Evolutionary conservation across 2,329 filamentous ascomycete species (phyloP).

Genomic region (Penicillium sp.): DNA sequence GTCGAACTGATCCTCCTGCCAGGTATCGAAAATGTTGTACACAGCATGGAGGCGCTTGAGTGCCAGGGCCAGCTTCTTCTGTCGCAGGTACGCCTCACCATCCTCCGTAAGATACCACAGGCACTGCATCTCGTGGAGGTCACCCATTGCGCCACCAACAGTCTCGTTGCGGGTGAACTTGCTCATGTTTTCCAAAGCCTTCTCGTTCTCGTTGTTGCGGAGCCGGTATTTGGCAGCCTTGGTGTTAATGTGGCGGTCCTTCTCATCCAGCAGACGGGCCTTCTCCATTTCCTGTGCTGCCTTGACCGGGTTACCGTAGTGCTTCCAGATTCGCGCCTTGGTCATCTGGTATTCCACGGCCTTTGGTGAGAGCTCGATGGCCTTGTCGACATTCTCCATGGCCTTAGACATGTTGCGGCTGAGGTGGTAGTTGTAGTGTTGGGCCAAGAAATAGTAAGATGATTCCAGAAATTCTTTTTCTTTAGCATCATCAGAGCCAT

Average conservation of each 20-base stretch:
- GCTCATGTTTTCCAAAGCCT: constrained; percentile 82
- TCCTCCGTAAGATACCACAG: constrained; percentile 97
- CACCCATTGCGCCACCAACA: constrained; percentile 80
- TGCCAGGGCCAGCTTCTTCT: constrained; percentile 78
- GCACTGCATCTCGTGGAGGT: constrained; percentile 97
- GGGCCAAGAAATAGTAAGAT: constrained; percentile 87
- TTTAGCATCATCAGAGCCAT: constrained; percentile 51
- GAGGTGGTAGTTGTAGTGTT: constrained; percentile 92
- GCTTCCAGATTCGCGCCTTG: constrained; percentile 92
- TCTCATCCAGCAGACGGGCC: constrained; percentile 80
- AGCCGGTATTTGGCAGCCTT: constrained; percentile 97
- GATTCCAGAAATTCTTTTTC: constrained; percentile 69
- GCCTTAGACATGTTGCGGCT: constrained; percentile 84
- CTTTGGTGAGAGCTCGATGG: constrained; percentile 74
- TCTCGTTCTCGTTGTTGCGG: constrained; percentile 85
- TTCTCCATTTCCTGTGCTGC: constrained; percentile 87
- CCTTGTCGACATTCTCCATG: constrained; percentile 76
- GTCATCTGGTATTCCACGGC: constrained; percentile 94
- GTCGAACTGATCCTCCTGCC: constrained; percentile 98
- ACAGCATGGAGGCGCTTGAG: constrained; percentile 90
- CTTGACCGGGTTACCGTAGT: constrained; percentile 74
- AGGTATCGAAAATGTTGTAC: constrained; percentile 90
- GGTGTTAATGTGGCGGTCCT: constrained; percentile 96
- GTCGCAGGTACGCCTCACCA: constrained; percentile 81
- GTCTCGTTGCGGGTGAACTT: constrained; percentile 93